Evolutionary conservation across 768 basidiomycete genomes (phyloP), one percentile per base, ranked within the genome.

Genomic region (Tephrocybe sp.): DNA sequence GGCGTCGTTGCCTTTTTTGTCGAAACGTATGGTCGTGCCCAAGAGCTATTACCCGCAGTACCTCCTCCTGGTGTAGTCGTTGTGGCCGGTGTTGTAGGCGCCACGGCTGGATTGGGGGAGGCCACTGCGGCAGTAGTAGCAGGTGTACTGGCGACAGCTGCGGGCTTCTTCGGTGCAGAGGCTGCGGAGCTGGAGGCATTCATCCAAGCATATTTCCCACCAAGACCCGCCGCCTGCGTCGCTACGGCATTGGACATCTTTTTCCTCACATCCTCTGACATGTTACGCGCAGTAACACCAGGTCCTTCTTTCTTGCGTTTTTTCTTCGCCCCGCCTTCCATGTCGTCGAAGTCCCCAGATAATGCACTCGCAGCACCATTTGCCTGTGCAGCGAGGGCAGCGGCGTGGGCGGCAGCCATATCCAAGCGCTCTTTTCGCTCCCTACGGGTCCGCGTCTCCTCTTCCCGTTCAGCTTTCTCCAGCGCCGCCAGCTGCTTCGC

Each of bases 221-320:
- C 82, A 17, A 91, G 63, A 0, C 92, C 92, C n/a, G 91, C 89
- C 5, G 90, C 90, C 63, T 91, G 90, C 57, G 84, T 87, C 19
- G 92, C 92, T 5, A 89, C 88, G 19, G 87, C 87, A 65, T 96
- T 92, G 31, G 87, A 88, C 84, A 94, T 84, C 65, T 91, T 92
- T 76, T 95, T 95, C 58, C 85, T 75, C 60, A 92, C 87, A 59
- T 94, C 92, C 67, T 93, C 92, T 5, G 85, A 87, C 89, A 95
- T 91, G 62, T 92, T 93, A 50, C 87, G 74, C 48, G 91, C 89
- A 0, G 88, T 89, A 10, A 91, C 87, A 10, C 89, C 87, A 0
- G 90, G 89, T 0, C 87, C 87, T 30, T 91, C 89, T 63, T 87
- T 85, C 65, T 90, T 91, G 67, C 87, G 80, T 69, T 89, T 90